A percentile compares a stretch with the other conserved stretches of the same genome.
phyloP scores from a whole-genome alignment of 768 basidiomycete species.

The Suillus tomentosus region DNA sequence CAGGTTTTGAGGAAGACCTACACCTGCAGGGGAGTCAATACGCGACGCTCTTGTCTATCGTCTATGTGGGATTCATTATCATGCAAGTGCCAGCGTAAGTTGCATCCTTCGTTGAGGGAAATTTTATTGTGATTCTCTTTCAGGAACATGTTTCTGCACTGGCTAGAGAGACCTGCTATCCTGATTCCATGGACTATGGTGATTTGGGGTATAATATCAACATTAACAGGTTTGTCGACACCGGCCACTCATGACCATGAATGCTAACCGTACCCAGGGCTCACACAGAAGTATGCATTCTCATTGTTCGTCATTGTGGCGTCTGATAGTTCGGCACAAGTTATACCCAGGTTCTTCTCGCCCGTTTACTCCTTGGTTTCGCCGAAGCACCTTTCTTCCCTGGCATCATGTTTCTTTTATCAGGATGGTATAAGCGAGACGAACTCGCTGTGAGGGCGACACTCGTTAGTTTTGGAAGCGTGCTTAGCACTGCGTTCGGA shows the following conservation, averaged over 20 bases:
- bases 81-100: slow-evolving; percentile 74
- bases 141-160: slow-evolving; percentile 35
- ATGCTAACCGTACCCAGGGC: background rate
- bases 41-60: slow-evolving; percentile 61
- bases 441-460: slow-evolving; percentile 42
- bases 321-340: slow-evolving; percentile 4
- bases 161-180: slow-evolving; percentile 30
- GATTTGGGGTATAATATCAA: slow-evolving; percentile 40
- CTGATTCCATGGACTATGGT: slow-evolving; percentile 28
- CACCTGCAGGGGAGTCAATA: slow-evolving; percentile 58
- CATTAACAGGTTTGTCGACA: slow-evolving; percentile 34
- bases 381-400: slow-evolving; percentile 33
- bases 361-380: slow-evolving; percentile 48
- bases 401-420: slow-evolving; percentile 33
- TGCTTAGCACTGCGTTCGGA: slow-evolving; percentile 48
- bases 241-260: background rate
- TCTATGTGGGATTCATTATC: slow-evolving; percentile 66
- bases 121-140: background rate
- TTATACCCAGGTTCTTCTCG: slow-evolving; percentile 27
- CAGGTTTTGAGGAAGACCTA: slow-evolving; percentile 66
- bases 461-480: slow-evolving; percentile 37
- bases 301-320: background rate
- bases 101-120: background rate
- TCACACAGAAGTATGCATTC: slow-evolving; percentile 7
- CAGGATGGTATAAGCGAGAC: slow-evolving; percentile 41